Evolutionary conservation across 164 flowering plant genomes (phyloP), one percentile per base, ranked within the genome.

Genomic region (Annona squamosa): DNA sequence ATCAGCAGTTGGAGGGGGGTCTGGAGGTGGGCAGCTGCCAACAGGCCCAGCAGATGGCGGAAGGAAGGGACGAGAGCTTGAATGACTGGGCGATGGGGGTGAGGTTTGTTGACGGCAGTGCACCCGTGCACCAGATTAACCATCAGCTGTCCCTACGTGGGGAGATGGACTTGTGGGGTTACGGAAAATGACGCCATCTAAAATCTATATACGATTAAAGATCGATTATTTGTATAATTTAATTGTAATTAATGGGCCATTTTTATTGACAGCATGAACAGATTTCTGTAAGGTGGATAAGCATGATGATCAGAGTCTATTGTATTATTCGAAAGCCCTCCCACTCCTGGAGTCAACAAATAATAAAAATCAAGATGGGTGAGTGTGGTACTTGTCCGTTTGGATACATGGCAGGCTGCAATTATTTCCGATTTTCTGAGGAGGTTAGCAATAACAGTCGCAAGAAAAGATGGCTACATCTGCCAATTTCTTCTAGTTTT

Each of bases 91-190:
- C 63, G 26, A 84, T 88, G 87, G 87, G 77, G 45, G 79, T 73
- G 66, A 78, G 85, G 77, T 81, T 76, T 68, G 84, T 64, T 57
- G 85, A 84, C 67, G 78, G 74, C 7, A 82, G 74, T 71, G 71
- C 83, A 1, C 78, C 87, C 1, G 81, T 73, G 3, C 79, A 76
- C 26, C 90, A 80, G 42, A 87, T 84, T 1, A 87, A 85, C 70
- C 91, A 82, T 71, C 91, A 82, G 65, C 82, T 84, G 10, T 79
- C 98, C 0, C 75, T 90, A 46, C 82, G 93, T 0, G 87, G 89
- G n/a, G 93, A 91, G 79, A 92, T 90, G 93, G 90, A 93, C 65
- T 89, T 93, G 59, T 93, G 98, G 97, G 91, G 86, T 26, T 92
- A 87, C 61, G 89, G 78, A 1, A 90, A 90, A 76, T 89, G 81